phyloP scores from a whole-genome alignment of 2,329 filamentous ascomycete genomes.

The Phaeosphaeria sp. region DNA sequence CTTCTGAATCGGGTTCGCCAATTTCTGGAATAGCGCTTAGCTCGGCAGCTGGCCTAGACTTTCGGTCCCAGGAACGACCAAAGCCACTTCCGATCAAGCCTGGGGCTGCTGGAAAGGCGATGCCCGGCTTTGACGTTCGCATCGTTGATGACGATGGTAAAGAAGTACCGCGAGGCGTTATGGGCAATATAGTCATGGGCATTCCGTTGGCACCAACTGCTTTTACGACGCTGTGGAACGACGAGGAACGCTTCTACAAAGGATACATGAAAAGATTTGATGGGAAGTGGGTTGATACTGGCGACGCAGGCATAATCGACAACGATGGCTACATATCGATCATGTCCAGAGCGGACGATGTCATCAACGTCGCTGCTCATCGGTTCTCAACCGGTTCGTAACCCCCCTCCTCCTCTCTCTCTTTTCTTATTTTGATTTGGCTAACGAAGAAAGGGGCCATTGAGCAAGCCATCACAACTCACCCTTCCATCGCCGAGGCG shows the following conservation, averaged over 20 bases:
- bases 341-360: conserved; percentile 76
- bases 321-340: conserved; percentile 70
- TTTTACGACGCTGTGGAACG: conserved; percentile 84
- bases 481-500: conserved; percentile 79
- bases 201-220: conserved; percentile 85
- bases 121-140: conserved; percentile 89
- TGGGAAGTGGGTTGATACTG: conserved; percentile 87
- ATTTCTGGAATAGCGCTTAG: conserved; percentile 71
- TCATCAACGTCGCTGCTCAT: conserved; percentile 96
- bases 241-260: conserved; percentile 84
- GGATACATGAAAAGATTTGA: conserved; percentile 83
- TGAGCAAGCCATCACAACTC: conserved; percentile 86
- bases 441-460: conserved; percentile 68
- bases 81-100: conserved; percentile 72
- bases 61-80: conserved; percentile 49
- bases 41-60: conserved; percentile 65
- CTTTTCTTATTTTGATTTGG: not conserved
- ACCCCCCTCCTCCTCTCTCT: conserved; percentile 14
- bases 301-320: conserved; percentile 88
- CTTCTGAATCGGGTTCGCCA: conserved; percentile 72
- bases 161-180: conserved; percentile 72
- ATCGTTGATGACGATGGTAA: conserved; percentile 81
- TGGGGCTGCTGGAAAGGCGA: conserved; percentile 86
- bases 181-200: conserved; percentile 90
- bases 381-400: conserved; percentile 80